phyloP scores from a whole-genome alignment of 148 eudicot species.

The Suaeda aralocaspica region DNA sequence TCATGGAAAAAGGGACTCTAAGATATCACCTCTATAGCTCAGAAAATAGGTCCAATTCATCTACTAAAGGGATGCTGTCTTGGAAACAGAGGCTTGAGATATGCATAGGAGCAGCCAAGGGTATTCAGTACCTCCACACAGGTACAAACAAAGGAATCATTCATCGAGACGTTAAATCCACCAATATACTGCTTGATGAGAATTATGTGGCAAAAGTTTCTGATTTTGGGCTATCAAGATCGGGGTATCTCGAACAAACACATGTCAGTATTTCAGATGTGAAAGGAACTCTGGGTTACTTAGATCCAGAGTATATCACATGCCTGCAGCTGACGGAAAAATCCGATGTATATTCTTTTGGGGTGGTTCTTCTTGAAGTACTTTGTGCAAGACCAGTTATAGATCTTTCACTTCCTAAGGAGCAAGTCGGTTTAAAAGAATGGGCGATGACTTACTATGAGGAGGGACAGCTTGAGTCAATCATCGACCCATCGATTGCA shows the following conservation, averaged over 20 bases:
- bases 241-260: constrained; percentile 33
- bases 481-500: constrained; percentile 41
- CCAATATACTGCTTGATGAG: constrained; percentile 54
- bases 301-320: constrained; percentile 49
- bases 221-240: constrained; percentile 53
- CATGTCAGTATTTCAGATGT: constrained; percentile 36
- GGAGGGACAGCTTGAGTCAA: constrained; percentile 29
- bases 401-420: constrained; percentile 27
- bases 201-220: constrained; percentile 52
- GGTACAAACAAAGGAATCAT: constrained; percentile 44
- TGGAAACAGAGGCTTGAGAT: constrained; percentile 56
- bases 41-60: constrained; percentile 1
- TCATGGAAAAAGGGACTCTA: constrained; percentile 54
- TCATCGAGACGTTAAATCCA: constrained; percentile 65
- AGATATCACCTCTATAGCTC: constrained; percentile 37
- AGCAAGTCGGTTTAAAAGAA: constrained; percentile 36
- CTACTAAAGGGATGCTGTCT: constrained; percentile 15
- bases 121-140: constrained; percentile 51
- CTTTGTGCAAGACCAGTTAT: constrained; percentile 47
- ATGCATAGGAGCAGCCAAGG: constrained; percentile 48
- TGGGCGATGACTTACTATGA: constrained; percentile 39
- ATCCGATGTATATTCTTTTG: constrained; percentile 61
- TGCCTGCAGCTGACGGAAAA: constrained; percentile 44
- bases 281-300: constrained; percentile 60
- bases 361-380: constrained; percentile 59